Evolutionary conservation across 73 alveolate genomes (phyloP).

Genomic region (Tetrahymena malaccensis): DNA sequence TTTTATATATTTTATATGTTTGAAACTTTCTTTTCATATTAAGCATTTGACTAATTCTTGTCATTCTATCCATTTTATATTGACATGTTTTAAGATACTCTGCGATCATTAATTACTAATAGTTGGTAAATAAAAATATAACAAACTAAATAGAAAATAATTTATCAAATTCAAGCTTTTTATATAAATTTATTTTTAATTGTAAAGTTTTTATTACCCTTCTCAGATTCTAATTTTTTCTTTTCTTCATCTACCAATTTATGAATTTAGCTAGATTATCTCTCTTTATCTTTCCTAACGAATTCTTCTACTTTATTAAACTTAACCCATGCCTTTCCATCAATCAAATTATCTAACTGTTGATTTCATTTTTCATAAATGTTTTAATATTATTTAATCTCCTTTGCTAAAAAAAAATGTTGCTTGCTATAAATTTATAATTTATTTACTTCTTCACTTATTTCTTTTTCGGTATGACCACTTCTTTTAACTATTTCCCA

Average conservation of each 20-base stretch:
- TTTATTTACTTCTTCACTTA: slow-evolving; percentile 19
- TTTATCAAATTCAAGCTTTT: not conserved
- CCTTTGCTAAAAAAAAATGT: not conserved
- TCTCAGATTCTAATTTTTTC: slow-evolving; percentile 7
- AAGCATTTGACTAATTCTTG: too few species aligned
- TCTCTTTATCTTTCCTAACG: slow-evolving; percentile 20
- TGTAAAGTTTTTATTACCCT: not conserved
- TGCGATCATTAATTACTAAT: not conserved
- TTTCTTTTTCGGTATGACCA: slow-evolving; percentile 39
- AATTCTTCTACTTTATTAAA: slow-evolving; percentile 40
- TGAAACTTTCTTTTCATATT: not conserved
- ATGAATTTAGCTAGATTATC: slow-evolving; percentile 23
- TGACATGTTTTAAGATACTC: not conserved
- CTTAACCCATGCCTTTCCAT: slow-evolving; percentile 41
- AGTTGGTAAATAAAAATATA: not conserved
- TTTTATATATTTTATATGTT: too few species aligned
- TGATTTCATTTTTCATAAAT: not conserved
- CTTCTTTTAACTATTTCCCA: slow-evolving; percentile 40
- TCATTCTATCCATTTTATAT: not conserved
- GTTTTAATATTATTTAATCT: not conserved
- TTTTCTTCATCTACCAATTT: slow-evolving; percentile 14
- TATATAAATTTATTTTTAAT: not conserved
- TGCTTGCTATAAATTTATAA: too few species aligned
- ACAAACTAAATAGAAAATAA: not conserved
- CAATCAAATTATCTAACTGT: slow-evolving; percentile 25